Base-by-base conservation (phyloP, 768 basidiomycete genomes). In the Lactarius trivialis region DNA sequence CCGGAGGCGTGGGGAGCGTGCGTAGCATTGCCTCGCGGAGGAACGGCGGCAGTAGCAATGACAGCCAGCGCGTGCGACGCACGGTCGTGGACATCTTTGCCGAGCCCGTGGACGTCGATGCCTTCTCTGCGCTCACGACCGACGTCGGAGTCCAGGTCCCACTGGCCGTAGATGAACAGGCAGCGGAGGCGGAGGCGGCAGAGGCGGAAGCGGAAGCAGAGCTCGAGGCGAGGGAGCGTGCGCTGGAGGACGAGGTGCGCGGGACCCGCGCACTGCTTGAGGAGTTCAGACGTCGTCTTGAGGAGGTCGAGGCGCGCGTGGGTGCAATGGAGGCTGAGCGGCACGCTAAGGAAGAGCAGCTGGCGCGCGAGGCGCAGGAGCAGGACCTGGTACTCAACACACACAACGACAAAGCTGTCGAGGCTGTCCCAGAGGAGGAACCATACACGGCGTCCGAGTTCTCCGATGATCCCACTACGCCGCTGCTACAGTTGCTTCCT, bases 81-180 rank as follows among this genome's bases (percentile, higher is more conserved):
- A 61, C 72, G 50, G 70, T 73, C 56, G 71, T 71, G 15, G 73
- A 73, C 15, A 71, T 75, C 34, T 74, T 74, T 57, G 37, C 72
- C 2, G 33, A 34, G 26, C 39, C 37, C 2, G 11, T 12, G 0
- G 41, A 37, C 21, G 32, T 17, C 7, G 28, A 17, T 26, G n/a
- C 57, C 4, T 26, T 26, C 17, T 26, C 43, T n/a, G 51, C 36
- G 32, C 41, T n/a, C 55, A 24, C 12, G 21, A 48, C 24, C 30
- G 39, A 60, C 26, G 32, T 43, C 12, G 60, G 17, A 9, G 56
- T 39, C 11, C 57, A 54, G 49, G 56, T 37, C 17, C 50, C n/a
- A 43, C 17, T 41, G 49, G 26, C 12, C 12, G 56, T n/a, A 50
- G 53, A 24, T 24, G n/a, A n/a, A n/a, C n/a, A n/a, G n/a, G n/a